Evolutionary conservation across 306 rosid species (phyloP).

Genomic region (Trifolium repens): DNA sequence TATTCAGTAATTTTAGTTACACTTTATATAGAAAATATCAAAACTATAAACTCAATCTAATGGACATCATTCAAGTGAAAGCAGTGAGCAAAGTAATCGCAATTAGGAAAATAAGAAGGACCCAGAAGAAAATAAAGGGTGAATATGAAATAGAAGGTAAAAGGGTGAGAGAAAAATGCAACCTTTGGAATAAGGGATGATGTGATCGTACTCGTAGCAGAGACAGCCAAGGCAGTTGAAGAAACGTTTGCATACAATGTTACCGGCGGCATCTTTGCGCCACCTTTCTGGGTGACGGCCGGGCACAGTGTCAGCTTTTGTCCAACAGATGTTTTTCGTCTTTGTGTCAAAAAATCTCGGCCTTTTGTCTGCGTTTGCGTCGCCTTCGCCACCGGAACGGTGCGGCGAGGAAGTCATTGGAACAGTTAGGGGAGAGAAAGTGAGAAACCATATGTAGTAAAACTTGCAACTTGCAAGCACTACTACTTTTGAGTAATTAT

Average conservation of each 20-base stretch:
- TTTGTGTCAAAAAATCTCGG: slow-evolving; percentile 72
- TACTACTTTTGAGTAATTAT: too few relatives aligned
- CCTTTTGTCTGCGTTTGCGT: slow-evolving; percentile 51
- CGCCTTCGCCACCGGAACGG: slow-evolving; percentile 52
- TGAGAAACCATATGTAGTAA: neutral
- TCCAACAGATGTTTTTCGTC: slow-evolving; percentile 73
- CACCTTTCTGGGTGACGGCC: slow-evolving; percentile 98
- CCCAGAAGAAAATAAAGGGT: slow-evolving; percentile 20
- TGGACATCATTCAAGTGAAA: neutral
- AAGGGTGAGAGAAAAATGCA: slow-evolving; percentile 23
- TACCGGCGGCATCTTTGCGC: slow-evolving; percentile 94
- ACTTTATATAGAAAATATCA: neutral
- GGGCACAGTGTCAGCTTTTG: slow-evolving; percentile 64
- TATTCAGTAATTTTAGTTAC: neutral
- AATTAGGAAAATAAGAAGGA: neutral
- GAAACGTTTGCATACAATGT: slow-evolving; percentile 91
- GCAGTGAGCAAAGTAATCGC: neutral
- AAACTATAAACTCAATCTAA: neutral
- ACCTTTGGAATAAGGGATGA: slow-evolving; percentile 90
- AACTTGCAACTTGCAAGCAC: too few relatives aligned
- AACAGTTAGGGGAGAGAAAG: neutral
- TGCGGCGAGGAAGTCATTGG: slow-evolving; percentile 62
- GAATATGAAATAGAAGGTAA: neutral
- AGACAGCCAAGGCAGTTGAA: slow-evolving; percentile 89
- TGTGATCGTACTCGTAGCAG: slow-evolving; percentile 95